phyloP scores from a whole-genome alignment of 257 asterid species.

The Lycium ferocissimum region DNA sequence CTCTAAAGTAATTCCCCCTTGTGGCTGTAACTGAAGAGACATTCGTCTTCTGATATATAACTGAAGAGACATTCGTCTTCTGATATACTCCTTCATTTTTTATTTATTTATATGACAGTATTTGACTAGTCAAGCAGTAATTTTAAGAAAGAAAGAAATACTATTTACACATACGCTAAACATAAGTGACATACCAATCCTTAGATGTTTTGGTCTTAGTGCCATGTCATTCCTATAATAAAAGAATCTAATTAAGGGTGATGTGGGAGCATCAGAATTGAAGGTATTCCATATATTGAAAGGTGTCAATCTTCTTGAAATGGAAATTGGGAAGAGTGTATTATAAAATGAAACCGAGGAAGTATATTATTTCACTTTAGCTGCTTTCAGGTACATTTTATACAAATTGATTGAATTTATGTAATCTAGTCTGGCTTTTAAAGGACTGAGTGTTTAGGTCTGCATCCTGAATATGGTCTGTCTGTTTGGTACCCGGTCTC shows the following conservation, averaged over 20 bases:
- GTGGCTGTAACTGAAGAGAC: not conserved
- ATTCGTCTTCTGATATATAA: not conserved
- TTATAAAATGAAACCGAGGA: not conserved
- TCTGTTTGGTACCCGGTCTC: constrained; percentile 20
- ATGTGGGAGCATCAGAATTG: not conserved
- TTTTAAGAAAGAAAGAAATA: not conserved
- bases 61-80: not conserved
- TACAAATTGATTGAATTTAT: not conserved
- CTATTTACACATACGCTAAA: not conserved
- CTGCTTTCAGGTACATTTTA: not conserved
- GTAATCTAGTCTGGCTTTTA: not conserved
- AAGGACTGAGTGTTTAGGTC: not conserved
- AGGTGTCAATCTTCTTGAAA: not conserved
- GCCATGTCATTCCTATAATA: not conserved
- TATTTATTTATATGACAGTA: not conserved
- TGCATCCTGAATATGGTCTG: constrained; percentile 24
- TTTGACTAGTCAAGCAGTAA: not conserved
- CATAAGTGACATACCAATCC: not conserved
- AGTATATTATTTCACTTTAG: constrained; percentile 16
- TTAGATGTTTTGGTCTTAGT: not conserved
- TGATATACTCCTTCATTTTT: not conserved
- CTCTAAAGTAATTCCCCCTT: not conserved
- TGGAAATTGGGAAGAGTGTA: not conserved
- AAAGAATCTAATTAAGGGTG: not conserved
- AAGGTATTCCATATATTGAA: not conserved